These are phyloP conservation scores for Trametopsis cervina DNA, from an alignment of 768 basidiomycete species.

Conservation along the genomic window DNA sequence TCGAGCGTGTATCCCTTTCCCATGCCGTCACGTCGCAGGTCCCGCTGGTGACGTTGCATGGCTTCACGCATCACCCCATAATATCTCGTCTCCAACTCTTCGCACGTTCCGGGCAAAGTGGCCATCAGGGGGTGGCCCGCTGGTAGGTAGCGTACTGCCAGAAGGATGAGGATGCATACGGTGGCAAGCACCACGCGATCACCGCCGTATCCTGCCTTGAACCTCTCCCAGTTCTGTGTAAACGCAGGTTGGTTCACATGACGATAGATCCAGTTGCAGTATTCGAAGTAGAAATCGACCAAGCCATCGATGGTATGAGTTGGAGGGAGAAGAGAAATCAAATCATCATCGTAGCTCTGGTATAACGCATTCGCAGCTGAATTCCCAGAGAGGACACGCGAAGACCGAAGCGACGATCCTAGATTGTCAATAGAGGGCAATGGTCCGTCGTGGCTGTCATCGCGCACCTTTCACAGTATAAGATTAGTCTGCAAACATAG, in stretches of 20 bases:
- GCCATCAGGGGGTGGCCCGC: conserved; percentile 55
- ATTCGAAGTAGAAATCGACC: conserved; percentile 73
- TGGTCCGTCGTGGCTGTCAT: conserved; percentile 16
- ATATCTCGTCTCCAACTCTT: conserved; percentile 58
- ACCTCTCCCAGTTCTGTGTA: conserved; percentile 60
- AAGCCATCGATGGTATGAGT: conserved; percentile 67
- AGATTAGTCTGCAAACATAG: too few relatives aligned
- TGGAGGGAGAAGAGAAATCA: conserved; percentile 58
- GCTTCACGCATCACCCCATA: conserved; percentile 64
- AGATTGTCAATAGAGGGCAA: conserved; percentile 11
- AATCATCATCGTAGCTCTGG: conserved; percentile 56
- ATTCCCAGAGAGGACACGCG: conserved; percentile 29
- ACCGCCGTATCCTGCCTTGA: conserved; percentile 57
- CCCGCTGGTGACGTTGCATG: conserved; percentile 53
- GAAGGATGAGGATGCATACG: conserved; percentile 67
- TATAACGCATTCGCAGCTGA: conserved; percentile 19
- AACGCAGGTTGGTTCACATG: conserved; percentile 65
- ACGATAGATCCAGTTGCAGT: conserved; percentile 84
- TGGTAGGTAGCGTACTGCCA: conserved; percentile 68
- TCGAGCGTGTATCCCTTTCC: conserved; percentile 41
- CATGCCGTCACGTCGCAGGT: conserved; percentile 25
- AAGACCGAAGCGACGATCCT: conserved; percentile 9
- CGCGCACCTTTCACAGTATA: conserved; percentile 10
- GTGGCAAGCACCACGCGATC: conserved; percentile 69
- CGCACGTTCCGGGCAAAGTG: conserved; percentile 39